Conservation (phyloP, 2,329 filamentous ascomycete species). For the Cercospora zeae-maydis region DNA sequence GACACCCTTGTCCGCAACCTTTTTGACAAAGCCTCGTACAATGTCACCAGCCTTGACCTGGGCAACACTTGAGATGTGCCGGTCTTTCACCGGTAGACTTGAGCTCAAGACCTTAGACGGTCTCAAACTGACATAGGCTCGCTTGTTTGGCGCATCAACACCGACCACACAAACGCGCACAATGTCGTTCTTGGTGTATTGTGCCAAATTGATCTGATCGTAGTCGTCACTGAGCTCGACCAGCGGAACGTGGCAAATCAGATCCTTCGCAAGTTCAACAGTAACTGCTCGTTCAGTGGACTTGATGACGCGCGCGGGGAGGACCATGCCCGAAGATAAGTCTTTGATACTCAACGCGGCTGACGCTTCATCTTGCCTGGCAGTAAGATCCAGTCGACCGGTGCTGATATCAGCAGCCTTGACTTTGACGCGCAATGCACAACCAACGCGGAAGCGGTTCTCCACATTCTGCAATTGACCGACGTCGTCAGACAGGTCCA, state of each 20-base stretch:
- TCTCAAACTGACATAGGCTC: conserved; percentile 72
- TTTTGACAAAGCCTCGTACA: conserved; percentile 87
- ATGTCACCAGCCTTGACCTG: conserved; percentile 74
- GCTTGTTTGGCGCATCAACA: conserved; percentile 80
- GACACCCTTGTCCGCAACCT: conserved; percentile 81
- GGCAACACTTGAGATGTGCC: conserved; percentile 67
- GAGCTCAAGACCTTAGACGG: conserved; percentile 89
- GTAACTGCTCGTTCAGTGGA: conserved; percentile 77
- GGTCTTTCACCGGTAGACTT: conserved; percentile 73
- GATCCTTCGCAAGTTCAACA: conserved; percentile 75
- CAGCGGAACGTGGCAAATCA: conserved; percentile 77
- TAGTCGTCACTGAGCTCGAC: conserved; percentile 86
- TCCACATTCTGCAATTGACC: conserved; percentile 72
- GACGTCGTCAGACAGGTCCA: conserved; percentile 84
- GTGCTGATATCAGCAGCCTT: conserved; percentile 68
- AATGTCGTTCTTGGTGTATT: conserved; percentile 78
- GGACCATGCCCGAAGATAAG: conserved; percentile 72
- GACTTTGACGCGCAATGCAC: conserved; percentile 76
- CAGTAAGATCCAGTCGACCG: conserved; percentile 71
- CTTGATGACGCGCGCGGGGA: conserved; percentile 82
- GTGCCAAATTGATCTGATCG: conserved; percentile 69
- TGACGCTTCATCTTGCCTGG: conserved; percentile 35
- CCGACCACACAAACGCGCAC: conserved; percentile 81
- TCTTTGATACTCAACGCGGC: conserved; percentile 64
- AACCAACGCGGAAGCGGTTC: conserved; percentile 83